Percentiles rank a stretch among this genome's conserved stretches.
phyloP scores from a whole-genome alignment of 2,329 filamentous ascomycete genomes.

The Botryotinia narcissicola region DNA sequence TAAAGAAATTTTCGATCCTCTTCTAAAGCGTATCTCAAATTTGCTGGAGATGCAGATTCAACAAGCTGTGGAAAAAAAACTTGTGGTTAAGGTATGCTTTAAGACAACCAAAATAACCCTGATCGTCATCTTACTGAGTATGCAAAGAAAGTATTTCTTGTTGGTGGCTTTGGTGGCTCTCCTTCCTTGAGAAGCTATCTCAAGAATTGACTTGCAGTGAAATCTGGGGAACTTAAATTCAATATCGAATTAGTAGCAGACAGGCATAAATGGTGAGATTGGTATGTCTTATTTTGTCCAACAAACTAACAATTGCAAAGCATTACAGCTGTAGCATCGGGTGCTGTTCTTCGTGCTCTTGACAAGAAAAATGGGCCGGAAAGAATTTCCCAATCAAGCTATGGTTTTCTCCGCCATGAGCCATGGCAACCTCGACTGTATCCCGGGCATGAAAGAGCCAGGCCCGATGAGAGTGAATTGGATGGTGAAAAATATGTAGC shows the following conservation, averaged over 20 bases:
- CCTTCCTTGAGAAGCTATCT: conserved; percentile 27
- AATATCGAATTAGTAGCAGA: conserved; percentile 20
- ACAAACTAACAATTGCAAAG: not conserved
- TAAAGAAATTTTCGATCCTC: conserved; percentile 24
- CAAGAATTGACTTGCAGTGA: conserved; percentile 12
- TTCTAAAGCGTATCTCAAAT: conserved; percentile 19
- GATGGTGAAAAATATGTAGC: conserved; percentile 25
- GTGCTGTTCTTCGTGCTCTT: conserved; percentile 26
- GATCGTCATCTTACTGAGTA: not conserved
- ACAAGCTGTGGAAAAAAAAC: conserved; percentile 14
- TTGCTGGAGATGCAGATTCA: conserved; percentile 24
- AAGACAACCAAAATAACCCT: not conserved
- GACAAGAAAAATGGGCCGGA: conserved; percentile 28
- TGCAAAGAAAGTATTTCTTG: conserved; percentile 29
- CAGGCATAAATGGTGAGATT: conserved; percentile 19
- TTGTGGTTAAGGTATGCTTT: conserved; percentile 21
- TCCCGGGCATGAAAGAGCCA: conserved; percentile 13
- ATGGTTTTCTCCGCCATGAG: conserved; percentile 25
- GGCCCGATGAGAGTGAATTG: conserved; percentile 14
- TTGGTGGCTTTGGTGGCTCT: conserved; percentile 31
- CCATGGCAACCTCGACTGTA: conserved; percentile 15
- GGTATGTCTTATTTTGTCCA: not conserved
- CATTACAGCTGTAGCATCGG: conserved; percentile 27
- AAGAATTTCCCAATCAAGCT: conserved; percentile 23
- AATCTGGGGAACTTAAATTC: not conserved